phyloP scores from a whole-genome alignment of 176 grass and related monocot genomes.

The Avena insularis region DNA sequence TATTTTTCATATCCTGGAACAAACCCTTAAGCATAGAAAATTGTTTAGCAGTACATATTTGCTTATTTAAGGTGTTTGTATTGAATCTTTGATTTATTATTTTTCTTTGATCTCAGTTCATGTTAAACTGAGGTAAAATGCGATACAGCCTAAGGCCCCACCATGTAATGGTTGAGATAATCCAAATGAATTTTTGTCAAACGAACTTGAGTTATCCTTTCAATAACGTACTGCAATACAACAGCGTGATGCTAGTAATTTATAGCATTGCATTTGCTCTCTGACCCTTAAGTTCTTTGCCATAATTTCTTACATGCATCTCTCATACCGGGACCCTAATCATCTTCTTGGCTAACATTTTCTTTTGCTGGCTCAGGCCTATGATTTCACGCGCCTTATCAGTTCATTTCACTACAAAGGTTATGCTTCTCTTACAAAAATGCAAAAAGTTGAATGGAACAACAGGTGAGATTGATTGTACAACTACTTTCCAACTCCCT shows the following conservation, averaged over 20 bases:
- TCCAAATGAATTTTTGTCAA: background rate
- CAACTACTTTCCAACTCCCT: constrained; percentile 21
- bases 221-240: background rate
- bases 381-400: constrained; percentile 71
- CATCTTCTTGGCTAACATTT: constrained; percentile 36
- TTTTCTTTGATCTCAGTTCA: too few relatives aligned
- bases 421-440: constrained; percentile 86
- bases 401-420: constrained; percentile 84
- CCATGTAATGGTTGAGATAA: constrained; percentile 4
- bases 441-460: constrained; percentile 91
- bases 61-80: too few relatives aligned
- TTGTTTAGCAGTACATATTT: background rate
- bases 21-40: background rate
- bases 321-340: background rate
- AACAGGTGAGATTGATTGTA: constrained; percentile 62
- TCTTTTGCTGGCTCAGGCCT: constrained; percentile 59
- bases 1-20: background rate
- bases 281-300: background rate
- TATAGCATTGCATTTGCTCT: background rate
- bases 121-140: too few relatives aligned
- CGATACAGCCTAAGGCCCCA: background rate
- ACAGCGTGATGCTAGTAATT: background rate
- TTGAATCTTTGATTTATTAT: too few relatives aligned
- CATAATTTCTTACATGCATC: background rate
- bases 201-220: background rate